Conservation (phyloP, 768 basidiomycete genomes). For the Russula lepida region DNA sequence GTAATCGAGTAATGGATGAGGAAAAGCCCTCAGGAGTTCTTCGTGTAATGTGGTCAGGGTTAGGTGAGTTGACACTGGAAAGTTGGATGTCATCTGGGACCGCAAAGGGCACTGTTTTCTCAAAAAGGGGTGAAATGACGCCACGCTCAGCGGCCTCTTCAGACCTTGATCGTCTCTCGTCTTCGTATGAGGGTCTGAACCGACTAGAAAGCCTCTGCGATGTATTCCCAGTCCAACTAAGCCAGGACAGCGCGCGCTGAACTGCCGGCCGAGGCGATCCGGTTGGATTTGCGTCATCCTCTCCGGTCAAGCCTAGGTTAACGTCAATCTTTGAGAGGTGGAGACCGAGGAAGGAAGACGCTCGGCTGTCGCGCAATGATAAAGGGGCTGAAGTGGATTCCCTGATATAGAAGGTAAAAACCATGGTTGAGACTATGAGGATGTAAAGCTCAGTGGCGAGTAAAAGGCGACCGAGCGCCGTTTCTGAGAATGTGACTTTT, state of each 20-base stretch:
- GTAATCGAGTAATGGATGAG: neutral
- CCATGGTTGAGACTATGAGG: slow-evolving; percentile 48
- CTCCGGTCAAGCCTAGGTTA: neutral
- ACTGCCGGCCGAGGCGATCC: neutral
- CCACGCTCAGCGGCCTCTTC: slow-evolving; percentile 29
- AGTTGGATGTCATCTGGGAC: slow-evolving; percentile 7
- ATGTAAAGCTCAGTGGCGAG: slow-evolving; percentile 56
- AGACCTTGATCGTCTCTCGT: slow-evolving; percentile 29
- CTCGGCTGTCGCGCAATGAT: slow-evolving; percentile 5
- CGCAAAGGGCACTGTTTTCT: neutral
- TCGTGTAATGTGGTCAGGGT: neutral
- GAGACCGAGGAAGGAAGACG: slow-evolving; percentile 25
- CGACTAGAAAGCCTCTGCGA: slow-evolving; percentile 26
- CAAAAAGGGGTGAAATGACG: slow-evolving; percentile 10
- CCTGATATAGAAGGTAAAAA: slow-evolving; percentile 33
- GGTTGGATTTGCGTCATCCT: neutral
- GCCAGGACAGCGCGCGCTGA: slow-evolving; percentile 31
- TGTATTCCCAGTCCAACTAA: slow-evolving; percentile 19
- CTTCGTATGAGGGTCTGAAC: slow-evolving; percentile 21
- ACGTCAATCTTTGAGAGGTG: slow-evolving; percentile 8
- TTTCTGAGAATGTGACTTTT: slow-evolving; percentile 66
- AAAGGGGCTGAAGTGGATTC: neutral
- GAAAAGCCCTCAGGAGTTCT: neutral
- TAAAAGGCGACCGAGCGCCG: slow-evolving; percentile 56
- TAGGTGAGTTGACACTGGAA: neutral